A percentile compares a stretch with the other conserved stretches of the same genome.
Evolutionary conservation across 2,329 filamentous ascomycete genomes (phyloP).

Genomic region (Colletotrichum sp.): DNA sequence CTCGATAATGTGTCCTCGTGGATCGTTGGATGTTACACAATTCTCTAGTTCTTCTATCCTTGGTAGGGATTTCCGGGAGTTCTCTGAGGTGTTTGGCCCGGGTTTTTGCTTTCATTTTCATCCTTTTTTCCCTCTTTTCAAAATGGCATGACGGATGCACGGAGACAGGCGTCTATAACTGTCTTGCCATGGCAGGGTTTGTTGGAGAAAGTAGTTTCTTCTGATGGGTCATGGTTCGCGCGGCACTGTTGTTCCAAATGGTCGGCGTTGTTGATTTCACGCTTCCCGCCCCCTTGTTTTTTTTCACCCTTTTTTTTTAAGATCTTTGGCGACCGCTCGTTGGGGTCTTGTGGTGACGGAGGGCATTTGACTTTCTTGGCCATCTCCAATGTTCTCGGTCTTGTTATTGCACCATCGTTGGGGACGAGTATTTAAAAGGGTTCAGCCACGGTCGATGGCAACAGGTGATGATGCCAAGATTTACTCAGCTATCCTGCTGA

Average conservation of each 20-base stretch:
- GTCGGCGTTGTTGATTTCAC: neutral
- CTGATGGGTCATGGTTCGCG: neutral
- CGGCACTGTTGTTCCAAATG: neutral
- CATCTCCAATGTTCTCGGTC: neutral
- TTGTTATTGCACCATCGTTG: neutral
- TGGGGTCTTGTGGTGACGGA: neutral
- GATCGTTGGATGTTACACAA: neutral
- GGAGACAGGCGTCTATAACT: neutral
- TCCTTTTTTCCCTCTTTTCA: neutral
- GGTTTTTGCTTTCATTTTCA: neutral
- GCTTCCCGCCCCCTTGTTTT: neutral
- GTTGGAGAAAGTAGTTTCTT: neutral
- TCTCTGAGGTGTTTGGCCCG: neutral
- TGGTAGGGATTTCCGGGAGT: neutral
- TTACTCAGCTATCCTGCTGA: neutral
- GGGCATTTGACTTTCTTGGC: neutral
- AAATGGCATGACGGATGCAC: neutral
- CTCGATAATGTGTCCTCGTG: conserved; percentile 52
- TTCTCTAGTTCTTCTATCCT: neutral
- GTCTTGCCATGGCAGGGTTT: neutral
- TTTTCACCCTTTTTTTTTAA: neutral
- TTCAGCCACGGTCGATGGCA: neutral
- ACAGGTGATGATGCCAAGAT: neutral
- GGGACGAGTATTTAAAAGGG: neutral
- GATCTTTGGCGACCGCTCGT: neutral